These are phyloP conservation scores for Elsinoe australis DNA, from an alignment of 2,329 filamentous ascomycete genomes.

Conservation along the genomic window DNA sequence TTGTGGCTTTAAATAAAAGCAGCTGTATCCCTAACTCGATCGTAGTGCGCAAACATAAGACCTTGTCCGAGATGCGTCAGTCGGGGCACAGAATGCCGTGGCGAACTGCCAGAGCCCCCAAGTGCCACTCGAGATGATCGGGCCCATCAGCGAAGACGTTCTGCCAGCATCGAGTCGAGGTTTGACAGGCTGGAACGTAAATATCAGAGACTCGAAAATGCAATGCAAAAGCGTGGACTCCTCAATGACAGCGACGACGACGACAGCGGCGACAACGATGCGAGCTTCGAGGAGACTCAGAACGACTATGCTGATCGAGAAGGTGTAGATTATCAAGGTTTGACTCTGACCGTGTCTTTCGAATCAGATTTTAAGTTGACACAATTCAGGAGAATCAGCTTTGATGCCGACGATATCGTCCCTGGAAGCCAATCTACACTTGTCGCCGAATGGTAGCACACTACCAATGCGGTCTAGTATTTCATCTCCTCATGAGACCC, in stretches of 20 bases:
- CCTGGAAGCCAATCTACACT: neutral
- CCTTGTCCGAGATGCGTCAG: neutral
- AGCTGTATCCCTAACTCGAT: neutral
- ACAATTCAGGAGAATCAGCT: neutral
- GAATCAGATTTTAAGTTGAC: neutral
- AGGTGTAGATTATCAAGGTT: neutral
- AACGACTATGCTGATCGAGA: neutral
- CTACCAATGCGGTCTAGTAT: neutral
- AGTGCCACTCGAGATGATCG: neutral
- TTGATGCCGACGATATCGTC: neutral
- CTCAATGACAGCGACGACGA: neutral
- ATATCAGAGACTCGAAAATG: neutral
- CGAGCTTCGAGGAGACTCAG: too few relatives aligned
- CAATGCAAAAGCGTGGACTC: neutral
- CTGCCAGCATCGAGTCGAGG: neutral
- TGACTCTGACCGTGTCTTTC: neutral
- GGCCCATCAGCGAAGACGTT: neutral
- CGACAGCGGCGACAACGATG: neutral
- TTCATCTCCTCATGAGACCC: neutral
- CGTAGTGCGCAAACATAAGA: slow-evolving; percentile 1
- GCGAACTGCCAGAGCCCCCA: neutral
- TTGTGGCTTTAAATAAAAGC: too few relatives aligned
- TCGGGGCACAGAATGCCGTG: neutral
- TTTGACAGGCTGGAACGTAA: neutral
- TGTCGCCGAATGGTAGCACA: neutral